These are phyloP conservation scores for Rhododendron williamsianum DNA, from an alignment of 148 eudicot species.

Conservation along the genomic window DNA sequence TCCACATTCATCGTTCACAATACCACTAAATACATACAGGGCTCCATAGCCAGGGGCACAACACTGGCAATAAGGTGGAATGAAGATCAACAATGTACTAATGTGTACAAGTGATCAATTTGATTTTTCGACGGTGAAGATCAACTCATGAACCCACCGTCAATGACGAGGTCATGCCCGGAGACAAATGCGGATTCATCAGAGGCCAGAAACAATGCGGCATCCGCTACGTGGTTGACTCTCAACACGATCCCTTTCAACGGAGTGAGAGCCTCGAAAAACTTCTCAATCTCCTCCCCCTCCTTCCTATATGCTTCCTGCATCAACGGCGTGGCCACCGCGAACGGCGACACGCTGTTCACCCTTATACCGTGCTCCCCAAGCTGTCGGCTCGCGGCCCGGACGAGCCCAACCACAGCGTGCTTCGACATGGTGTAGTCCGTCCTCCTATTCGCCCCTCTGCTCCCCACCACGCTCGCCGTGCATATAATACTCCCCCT, in stretches of 20 bases:
- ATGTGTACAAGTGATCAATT: not conserved
- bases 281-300: slow-evolving; percentile 5
- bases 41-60: not conserved
- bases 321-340: slow-evolving; percentile 19
- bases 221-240: slow-evolving; percentile 16
- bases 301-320: not conserved
- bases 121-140: not conserved
- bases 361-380: slow-evolving; percentile 31
- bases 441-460: not conserved
- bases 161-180: slow-evolving; percentile 20
- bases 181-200: slow-evolving; percentile 19
- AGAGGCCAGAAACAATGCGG: slow-evolving; percentile 17
- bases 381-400: slow-evolving; percentile 19
- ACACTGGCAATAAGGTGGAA: not conserved
- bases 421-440: slow-evolving; percentile 30
- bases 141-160: slow-evolving; percentile 9
- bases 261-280: not conserved
- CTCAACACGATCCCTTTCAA: slow-evolving; percentile 10
- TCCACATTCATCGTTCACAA: not conserved
- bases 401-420: slow-evolving; percentile 29
- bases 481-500: slow-evolving; percentile 12
- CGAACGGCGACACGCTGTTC: slow-evolving; percentile 28
- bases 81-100: not conserved
- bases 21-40: not conserved
- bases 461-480: slow-evolving; percentile 4